A percentile compares a stretch with the other conserved stretches of the same genome.
These are phyloP conservation scores for Lathyrus oleraceus DNA, from an alignment of 306 rosid genomes.

Conservation along the genomic window DNA sequence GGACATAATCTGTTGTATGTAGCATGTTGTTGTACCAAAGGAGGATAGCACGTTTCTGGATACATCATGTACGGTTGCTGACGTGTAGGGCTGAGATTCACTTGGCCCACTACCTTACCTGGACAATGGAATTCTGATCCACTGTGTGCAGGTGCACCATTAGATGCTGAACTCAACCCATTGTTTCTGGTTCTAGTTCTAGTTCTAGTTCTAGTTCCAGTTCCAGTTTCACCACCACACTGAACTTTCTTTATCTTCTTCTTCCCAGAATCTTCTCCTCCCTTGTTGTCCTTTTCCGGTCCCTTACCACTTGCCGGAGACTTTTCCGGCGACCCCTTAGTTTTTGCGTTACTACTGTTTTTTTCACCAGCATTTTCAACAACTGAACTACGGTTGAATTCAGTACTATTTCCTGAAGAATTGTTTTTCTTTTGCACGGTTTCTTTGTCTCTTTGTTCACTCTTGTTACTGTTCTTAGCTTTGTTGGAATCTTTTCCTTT, in stretches of 20 bases:
- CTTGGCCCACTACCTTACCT: slow-evolving; percentile 27
- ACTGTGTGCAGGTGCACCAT: slow-evolving; percentile 38
- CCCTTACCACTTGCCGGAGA: slow-evolving; percentile 27
- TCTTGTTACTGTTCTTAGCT: slow-evolving; percentile 49
- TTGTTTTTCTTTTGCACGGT: not conserved
- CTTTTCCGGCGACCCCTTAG: slow-evolving; percentile 23
- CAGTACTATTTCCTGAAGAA: slow-evolving; percentile 29
- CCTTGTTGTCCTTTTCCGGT: slow-evolving; percentile 17
- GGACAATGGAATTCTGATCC: slow-evolving; percentile 38
- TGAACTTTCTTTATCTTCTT: slow-evolving; percentile 59
- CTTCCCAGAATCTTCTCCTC: slow-evolving; percentile 44
- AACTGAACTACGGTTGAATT: slow-evolving; percentile 34
- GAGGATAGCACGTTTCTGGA: slow-evolving; percentile 45
- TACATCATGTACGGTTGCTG: slow-evolving; percentile 37
- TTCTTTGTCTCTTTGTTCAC: slow-evolving; percentile 42
- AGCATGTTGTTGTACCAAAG: slow-evolving; percentile 37
- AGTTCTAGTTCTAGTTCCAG: slow-evolving; percentile 26
- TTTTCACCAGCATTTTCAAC: slow-evolving; percentile 37
- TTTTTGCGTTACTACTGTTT: slow-evolving; percentile 37
- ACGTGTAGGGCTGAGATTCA: slow-evolving; percentile 54
- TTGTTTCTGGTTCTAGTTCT: slow-evolving; percentile 24
- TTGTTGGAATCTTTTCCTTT: slow-evolving; percentile 44
- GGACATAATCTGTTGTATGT: slow-evolving; percentile 49
- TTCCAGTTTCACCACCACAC: slow-evolving; percentile 4
- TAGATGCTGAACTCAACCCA: slow-evolving; percentile 26